Evolutionary conservation across 768 basidiomycete species (phyloP).

Genomic region (Steccherinum ochraceum): DNA sequence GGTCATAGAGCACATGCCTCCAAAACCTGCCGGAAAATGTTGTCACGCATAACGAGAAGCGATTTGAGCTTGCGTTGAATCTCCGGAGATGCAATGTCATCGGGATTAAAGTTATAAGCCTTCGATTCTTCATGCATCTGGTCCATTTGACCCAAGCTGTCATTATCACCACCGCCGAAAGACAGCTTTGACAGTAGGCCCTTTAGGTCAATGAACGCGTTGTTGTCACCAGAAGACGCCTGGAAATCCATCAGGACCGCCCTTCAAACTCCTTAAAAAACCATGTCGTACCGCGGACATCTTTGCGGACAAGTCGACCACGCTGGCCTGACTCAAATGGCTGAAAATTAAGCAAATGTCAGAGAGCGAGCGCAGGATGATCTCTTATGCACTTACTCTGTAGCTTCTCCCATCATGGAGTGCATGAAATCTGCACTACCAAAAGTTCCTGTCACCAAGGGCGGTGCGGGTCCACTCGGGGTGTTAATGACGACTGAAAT

Average conservation of each 20-base stretch:
- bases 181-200: constrained; percentile 43
- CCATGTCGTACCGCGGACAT: constrained; percentile 29
- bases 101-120: constrained; percentile 57
- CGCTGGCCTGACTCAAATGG: constrained; percentile 53
- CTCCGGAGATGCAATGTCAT: constrained; percentile 57
- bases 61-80: constrained; percentile 51
- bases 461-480: constrained; percentile 49
- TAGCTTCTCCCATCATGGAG: constrained; percentile 59
- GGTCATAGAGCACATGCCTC: constrained; percentile 2
- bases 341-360: constrained; percentile 21
- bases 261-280: too few species aligned
- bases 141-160: constrained; percentile 49
- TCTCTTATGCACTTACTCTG: constrained; percentile 38
- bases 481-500: constrained; percentile 34
- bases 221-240: constrained; percentile 20
- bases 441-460: constrained; percentile 65
- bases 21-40: constrained; percentile 43
- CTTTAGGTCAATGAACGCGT: constrained; percentile 33
- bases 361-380: not conserved
- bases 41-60: constrained; percentile 60
- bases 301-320: constrained; percentile 49
- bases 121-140: constrained; percentile 47
- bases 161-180: constrained; percentile 32
- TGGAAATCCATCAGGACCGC: not conserved
- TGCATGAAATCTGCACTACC: constrained; percentile 64